Conservation (phyloP, 1,284 basidiomycete genomes). For the Gymnopus androsaceus region DNA sequence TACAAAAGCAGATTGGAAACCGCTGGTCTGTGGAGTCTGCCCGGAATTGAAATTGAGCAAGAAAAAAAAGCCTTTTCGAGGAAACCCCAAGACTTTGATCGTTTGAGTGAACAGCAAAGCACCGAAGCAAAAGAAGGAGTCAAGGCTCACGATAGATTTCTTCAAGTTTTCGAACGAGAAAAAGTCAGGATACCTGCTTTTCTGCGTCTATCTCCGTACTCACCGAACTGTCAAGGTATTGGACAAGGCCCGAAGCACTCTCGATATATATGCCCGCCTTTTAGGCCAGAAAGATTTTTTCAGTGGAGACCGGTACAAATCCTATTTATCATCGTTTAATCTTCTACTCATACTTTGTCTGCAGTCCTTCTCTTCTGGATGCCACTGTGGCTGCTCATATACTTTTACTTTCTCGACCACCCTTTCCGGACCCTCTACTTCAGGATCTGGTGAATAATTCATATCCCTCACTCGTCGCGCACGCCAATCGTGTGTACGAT, state of each 20-base stretch:
- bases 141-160: slow-evolving; percentile 38
- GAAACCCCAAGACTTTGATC: slow-evolving; percentile 27
- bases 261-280: slow-evolving; percentile 61
- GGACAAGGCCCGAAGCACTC: slow-evolving; percentile 55
- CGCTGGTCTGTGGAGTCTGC: slow-evolving; percentile 61
- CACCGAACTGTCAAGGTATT: slow-evolving; percentile 45
- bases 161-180: slow-evolving; percentile 62
- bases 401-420: slow-evolving; percentile 57
- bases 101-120: not conserved
- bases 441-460: slow-evolving; percentile 52
- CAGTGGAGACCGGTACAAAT: slow-evolving; percentile 45
- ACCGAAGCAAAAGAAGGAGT: slow-evolving; percentile 39
- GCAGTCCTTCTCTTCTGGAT: slow-evolving; percentile 43
- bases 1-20: slow-evolving; percentile 61
- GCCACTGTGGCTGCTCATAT: slow-evolving; percentile 67
- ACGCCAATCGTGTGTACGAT: slow-evolving; percentile 52
- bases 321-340: not conserved
- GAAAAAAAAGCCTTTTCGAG: slow-evolving; percentile 41
- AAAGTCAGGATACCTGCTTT: slow-evolving; percentile 45
- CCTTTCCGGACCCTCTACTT: slow-evolving; percentile 63
- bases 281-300: slow-evolving; percentile 55
- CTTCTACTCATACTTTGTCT: not conserved
- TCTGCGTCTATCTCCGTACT: not conserved
- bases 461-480: slow-evolving; percentile 57
- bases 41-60: slow-evolving; percentile 47